phyloP scores from a whole-genome alignment of 495 filamentous ascomycete genomes.

The Pyrenula aspistea region DNA sequence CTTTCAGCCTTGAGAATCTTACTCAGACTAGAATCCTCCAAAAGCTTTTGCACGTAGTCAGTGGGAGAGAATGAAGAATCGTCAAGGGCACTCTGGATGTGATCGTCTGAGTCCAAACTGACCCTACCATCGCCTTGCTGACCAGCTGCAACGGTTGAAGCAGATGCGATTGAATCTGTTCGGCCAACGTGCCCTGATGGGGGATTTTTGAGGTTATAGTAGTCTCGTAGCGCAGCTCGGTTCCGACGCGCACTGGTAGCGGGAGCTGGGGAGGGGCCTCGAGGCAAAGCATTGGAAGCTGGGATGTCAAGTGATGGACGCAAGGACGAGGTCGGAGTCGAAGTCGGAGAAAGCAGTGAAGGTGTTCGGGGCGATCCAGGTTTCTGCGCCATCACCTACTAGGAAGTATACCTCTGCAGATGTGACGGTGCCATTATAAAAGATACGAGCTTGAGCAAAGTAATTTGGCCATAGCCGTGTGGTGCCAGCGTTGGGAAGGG shows the following conservation, averaged over 20 bases:
- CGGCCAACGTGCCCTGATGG: constrained; percentile 12
- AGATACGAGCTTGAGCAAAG: too few species aligned
- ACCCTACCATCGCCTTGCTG: constrained; percentile 11
- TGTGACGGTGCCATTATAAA: too few species aligned
- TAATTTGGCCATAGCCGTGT: too few species aligned
- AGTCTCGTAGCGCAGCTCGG: constrained; percentile 80
- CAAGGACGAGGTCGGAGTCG: constrained; percentile 55
- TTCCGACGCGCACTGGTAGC: constrained; percentile 44
- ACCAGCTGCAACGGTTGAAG: constrained; percentile 1
- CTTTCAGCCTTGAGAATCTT: constrained; percentile 51
- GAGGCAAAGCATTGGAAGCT: constrained; percentile 31
- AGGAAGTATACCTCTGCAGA: too few species aligned
- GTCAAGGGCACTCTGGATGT: constrained; percentile 19
- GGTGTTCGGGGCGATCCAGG: constrained; percentile 8
- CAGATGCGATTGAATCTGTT: background rate
- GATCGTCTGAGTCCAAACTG: constrained; percentile 18
- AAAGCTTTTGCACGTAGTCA: constrained; percentile 3
- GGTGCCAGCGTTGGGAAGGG: too few species aligned
- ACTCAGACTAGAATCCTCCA: constrained; percentile 40
- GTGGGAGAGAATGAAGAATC: constrained; percentile 23
- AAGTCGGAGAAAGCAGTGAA: constrained; percentile 10
- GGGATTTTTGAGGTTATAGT: constrained; percentile 73
- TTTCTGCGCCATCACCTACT: background rate
- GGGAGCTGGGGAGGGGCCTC: constrained; percentile 37
- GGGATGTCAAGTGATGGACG: constrained; percentile 59